Percentiles rank a stretch among this genome's conserved stretches.
These are phyloP conservation scores for Davidsoniella virescens DNA, from an alignment of 2,329 filamentous ascomycete genomes.

Conservation along the genomic window DNA sequence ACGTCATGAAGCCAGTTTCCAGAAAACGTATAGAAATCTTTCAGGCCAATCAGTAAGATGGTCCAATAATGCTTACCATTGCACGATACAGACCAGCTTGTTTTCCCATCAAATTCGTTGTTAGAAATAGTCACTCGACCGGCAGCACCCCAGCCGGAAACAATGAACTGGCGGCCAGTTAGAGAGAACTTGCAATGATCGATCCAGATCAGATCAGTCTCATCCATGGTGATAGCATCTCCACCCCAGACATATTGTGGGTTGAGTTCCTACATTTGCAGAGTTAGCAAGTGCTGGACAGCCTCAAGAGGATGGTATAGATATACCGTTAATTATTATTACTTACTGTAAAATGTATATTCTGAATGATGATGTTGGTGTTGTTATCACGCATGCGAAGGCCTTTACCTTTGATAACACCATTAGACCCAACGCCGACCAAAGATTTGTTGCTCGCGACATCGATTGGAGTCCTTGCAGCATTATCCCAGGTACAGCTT, in stretches of 20 bases:
- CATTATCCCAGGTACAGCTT: not conserved
- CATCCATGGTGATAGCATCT: constrained; percentile 21
- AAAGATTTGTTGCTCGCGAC: constrained; percentile 27
- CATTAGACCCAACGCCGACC: constrained; percentile 23
- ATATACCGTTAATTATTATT: not conserved
- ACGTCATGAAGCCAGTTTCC: constrained; percentile 29
- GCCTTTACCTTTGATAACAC: constrained; percentile 26
- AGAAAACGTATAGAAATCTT: constrained; percentile 26
- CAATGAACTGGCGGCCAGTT: constrained; percentile 28
- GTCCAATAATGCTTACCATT: constrained; percentile 32
- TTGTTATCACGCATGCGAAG: constrained; percentile 21
- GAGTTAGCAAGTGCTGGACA: not conserved
- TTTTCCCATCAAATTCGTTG: constrained; percentile 28
- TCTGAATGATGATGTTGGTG: constrained; percentile 24
- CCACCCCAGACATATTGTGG: constrained; percentile 24
- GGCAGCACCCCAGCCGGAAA: constrained; percentile 12
- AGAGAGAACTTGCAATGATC: constrained; percentile 25
- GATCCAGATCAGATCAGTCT: constrained; percentile 22
- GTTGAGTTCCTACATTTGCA: constrained; percentile 15
- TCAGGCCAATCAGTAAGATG: constrained; percentile 24
- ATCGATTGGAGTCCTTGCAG: constrained; percentile 14
- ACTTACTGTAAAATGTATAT: constrained; percentile 17
- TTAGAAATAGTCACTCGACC: constrained; percentile 29
- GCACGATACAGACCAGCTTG: constrained; percentile 26
- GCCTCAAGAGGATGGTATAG: not conserved